A percentile compares a stretch with the other conserved stretches of the same genome.
Conservation (phyloP, 345 rosid genomes). For the Lumnitzera racemosa region DNA sequence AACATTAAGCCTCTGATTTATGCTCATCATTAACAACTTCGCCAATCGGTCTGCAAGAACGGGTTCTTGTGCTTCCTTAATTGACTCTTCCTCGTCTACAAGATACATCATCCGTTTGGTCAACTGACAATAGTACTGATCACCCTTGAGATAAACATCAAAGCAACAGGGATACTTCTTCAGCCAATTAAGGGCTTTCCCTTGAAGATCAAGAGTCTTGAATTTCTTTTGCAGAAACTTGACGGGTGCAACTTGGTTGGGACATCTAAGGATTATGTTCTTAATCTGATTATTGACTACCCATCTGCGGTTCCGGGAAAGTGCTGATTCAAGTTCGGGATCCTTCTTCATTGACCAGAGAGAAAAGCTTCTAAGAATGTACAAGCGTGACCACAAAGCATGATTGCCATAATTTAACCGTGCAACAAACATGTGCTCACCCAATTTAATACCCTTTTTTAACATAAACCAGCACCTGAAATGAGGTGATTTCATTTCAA, state of each 20-base stretch:
- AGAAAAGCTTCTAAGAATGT: conserved; percentile 44
- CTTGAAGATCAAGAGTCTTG: conserved; percentile 89
- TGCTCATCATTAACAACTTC: conserved; percentile 79
- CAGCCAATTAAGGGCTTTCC: conserved; percentile 88
- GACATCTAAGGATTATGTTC: conserved; percentile 68
- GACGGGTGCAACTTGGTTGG: conserved; percentile 50
- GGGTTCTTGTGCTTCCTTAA: conserved; percentile 63
- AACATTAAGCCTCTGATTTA: conserved; percentile 62
- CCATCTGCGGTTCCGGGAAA: conserved; percentile 84
- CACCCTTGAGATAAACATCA: conserved; percentile 47
- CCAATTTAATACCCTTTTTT: too few relatives aligned
- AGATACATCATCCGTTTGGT: conserved; percentile 67
- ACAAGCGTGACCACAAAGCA: conserved; percentile 12
- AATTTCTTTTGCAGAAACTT: conserved; percentile 80
- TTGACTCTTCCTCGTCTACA: conserved; percentile 71
- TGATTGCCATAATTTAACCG: neutral
- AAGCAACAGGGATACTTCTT: conserved; percentile 89
- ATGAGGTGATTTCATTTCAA: too few relatives aligned
- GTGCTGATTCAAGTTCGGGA: conserved; percentile 72
- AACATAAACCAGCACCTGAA: too few relatives aligned
- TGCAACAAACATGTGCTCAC: too few relatives aligned
- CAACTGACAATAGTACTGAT: conserved; percentile 58
- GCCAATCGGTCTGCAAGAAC: conserved; percentile 47
- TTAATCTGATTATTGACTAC: conserved; percentile 80
- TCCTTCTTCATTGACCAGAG: conserved; percentile 93